Conservation (phyloP, 805 yeast species). For the Wickerhamiella australiensis region DNA sequence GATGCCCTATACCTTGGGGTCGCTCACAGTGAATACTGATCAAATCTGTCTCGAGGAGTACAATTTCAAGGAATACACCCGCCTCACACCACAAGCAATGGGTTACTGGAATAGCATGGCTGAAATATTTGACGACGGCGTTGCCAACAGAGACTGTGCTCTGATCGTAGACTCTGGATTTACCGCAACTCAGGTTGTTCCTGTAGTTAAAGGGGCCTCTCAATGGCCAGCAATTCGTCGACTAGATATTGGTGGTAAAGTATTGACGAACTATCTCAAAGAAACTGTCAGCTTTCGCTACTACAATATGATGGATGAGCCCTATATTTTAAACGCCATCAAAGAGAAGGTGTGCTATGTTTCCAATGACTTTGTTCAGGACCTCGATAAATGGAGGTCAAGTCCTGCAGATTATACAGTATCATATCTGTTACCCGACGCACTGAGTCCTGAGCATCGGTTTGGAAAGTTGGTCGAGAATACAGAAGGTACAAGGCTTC, state of each 20-base stretch:
- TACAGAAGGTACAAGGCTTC: constrained; percentile 16
- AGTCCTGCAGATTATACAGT: constrained; percentile 31
- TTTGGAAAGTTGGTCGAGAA: constrained; percentile 48
- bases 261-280: constrained; percentile 67
- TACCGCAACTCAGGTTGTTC: constrained; percentile 75
- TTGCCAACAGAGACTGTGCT: constrained; percentile 42
- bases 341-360: constrained; percentile 69
- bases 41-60: constrained; percentile 91
- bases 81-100: constrained; percentile 39
- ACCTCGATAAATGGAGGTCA: constrained; percentile 33
- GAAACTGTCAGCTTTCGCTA: constrained; percentile 83
- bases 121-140: constrained; percentile 21
- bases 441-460: constrained; percentile 49
- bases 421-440: constrained; percentile 80
- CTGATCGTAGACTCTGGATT: constrained; percentile 82
- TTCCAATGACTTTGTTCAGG: constrained; percentile 43
- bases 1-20: constrained; percentile 69
- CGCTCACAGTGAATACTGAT: constrained; percentile 70
- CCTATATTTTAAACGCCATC: constrained; percentile 67
- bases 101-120: constrained; percentile 47
- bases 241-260: constrained; percentile 76
- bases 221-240: constrained; percentile 66
- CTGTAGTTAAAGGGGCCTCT: constrained; percentile 66
- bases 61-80: constrained; percentile 57
- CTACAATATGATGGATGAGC: constrained; percentile 88